Percentiles rank a stretch among this genome's conserved stretches.
phyloP scores from a whole-genome alignment of 306 rosid genomes.

The Luffa aegyptiaca region DNA sequence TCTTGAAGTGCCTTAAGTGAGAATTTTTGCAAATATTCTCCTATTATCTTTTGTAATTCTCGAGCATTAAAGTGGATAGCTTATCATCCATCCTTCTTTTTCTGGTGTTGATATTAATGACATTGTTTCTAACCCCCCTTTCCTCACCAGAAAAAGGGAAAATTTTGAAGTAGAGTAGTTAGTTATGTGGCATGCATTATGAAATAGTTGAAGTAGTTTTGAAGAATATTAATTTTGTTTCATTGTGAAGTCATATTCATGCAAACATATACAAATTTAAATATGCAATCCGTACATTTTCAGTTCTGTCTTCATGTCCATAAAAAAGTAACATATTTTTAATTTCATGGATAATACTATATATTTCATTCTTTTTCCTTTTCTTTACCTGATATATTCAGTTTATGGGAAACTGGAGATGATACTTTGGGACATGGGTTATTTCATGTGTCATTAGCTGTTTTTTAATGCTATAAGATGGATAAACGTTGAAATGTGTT shows the following conservation, averaged over 20 bases:
- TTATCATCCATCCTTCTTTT: background rate
- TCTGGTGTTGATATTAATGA: background rate
- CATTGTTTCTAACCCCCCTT: background rate
- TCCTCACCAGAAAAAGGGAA: background rate
- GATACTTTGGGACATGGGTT: background rate
- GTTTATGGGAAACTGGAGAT: background rate
- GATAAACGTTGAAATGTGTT: slow-evolving; percentile 10
- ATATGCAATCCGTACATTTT: background rate
- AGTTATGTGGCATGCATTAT: background rate
- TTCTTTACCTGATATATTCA: background rate
- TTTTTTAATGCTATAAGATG: background rate
- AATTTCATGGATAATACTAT: background rate
- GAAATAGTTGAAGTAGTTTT: background rate
- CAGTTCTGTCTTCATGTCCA: background rate
- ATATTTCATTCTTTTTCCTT: background rate
- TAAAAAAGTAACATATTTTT: background rate
- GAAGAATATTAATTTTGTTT: background rate
- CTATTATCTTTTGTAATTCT: background rate
- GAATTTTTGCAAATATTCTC: background rate
- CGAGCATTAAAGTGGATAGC: background rate
- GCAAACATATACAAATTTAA: background rate
- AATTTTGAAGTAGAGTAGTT: background rate
- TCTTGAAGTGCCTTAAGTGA: background rate
- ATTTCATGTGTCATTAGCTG: background rate
- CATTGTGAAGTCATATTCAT: background rate